These are phyloP conservation scores for Penicillium chermesinum DNA, from an alignment of 495 filamentous ascomycete genomes.

Conservation along the genomic window DNA sequence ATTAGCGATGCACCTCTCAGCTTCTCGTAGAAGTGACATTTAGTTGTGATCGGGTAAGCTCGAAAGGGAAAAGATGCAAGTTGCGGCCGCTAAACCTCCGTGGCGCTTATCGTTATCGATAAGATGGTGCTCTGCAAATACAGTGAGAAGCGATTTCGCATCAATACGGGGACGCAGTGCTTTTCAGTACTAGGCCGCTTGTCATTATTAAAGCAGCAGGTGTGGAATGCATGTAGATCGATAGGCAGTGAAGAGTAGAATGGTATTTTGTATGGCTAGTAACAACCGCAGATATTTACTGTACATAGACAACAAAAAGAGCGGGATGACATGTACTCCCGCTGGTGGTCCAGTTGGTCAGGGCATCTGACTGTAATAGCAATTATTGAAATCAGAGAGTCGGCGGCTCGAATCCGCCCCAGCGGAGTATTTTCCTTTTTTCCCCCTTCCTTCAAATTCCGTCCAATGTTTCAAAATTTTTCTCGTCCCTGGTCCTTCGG, in stretches of 20 bases:
- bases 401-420: neutral
- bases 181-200: too few species aligned
- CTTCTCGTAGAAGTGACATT: slow-evolving; percentile 48
- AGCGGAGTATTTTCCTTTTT: neutral
- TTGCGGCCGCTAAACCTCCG: neutral
- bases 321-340: neutral
- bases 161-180: too few species aligned
- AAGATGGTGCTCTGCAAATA: too few species aligned
- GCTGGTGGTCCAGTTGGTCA: neutral
- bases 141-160: too few species aligned
- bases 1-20: slow-evolving; percentile 45
- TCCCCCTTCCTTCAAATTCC: neutral
- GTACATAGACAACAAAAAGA: neutral
- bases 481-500: too few species aligned
- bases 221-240: too few species aligned
- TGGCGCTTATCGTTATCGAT: neutral
- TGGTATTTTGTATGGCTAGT: too few species aligned
- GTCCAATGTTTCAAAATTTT: neutral
- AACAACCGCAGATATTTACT: too few species aligned
- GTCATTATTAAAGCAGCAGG: too few species aligned
- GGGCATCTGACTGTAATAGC: neutral
- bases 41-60: slow-evolving; percentile 9
- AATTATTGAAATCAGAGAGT: neutral
- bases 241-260: too few species aligned
- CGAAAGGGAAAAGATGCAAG: slow-evolving; percentile 10